Base-by-base conservation (phyloP, 768 basidiomycete species). In the Collybiopsis luxurians region DNA sequence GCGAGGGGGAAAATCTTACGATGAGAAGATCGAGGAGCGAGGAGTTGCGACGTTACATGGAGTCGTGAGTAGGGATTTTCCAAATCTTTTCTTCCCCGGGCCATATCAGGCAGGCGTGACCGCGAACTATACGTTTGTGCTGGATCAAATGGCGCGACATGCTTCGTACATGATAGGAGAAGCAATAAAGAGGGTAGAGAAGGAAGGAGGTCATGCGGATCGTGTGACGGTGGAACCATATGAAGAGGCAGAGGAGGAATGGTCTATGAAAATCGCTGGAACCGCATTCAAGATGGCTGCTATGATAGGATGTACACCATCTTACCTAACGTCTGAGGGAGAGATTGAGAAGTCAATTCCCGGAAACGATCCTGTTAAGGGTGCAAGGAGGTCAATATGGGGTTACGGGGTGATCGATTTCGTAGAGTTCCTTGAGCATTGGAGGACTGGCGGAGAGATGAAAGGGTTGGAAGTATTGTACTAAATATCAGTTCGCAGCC, bases 41-140 rank as follows among this genome's bases (percentile, higher is more conserved):
- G 15, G 27, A 15, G 50, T 54, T 6, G 55, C 27, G 0, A 53
- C 63, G 13, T 53, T 63, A 11, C 63, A 63, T 45, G 63, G 63
- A 23, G 56, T 59, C 12, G 23, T 46, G 21, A 19, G 56, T 11
- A 23, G 58, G 42, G 58, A 43, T 1, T 63, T 63, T 42, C 63
- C 63, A 3, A 63, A 63, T 36, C 30, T 63, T 2, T 63, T 63
- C 57, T 56, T 59, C 56, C 26, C 53, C 27, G 56, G 54, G 2
- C 48, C 34, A 1, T 4, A 17, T 1, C 60, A 63, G 19, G 21
- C 27, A 12, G 51, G 50, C 9, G 49, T 48, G 4, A 28, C 56
- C 1, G 47, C 63, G 2, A 63, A 61, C 40, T 58, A 46, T 28
- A 58, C 59, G 0, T 51, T 24, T 21, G 31, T 43, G 26, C 39